Evolutionary conservation across 2,329 filamentous ascomycete genomes (phyloP).

Genomic region (Fusarium nodosum): DNA sequence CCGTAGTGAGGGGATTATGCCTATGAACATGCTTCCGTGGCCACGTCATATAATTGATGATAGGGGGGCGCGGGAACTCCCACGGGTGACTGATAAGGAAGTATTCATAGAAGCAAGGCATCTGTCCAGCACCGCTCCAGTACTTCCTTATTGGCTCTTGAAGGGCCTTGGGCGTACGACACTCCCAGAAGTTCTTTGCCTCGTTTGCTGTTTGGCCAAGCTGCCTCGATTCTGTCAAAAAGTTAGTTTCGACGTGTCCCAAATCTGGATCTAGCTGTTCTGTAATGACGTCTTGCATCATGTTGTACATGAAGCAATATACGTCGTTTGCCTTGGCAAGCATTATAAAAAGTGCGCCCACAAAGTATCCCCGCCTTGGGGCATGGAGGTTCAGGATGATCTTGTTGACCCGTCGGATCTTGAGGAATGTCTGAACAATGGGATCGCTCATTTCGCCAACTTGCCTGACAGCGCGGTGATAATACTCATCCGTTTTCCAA

Average conservation of each 20-base stretch:
- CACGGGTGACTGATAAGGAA: constrained; percentile 9
- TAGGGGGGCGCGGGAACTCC: not conserved
- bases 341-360: constrained; percentile 28
- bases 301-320: not conserved
- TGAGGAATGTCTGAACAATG: not conserved
- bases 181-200: constrained; percentile 38
- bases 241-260: constrained; percentile 9
- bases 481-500: not conserved
- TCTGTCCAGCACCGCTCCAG: not conserved
- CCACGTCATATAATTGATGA: constrained; percentile 1
- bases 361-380: constrained; percentile 25
- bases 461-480: not conserved
- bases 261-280: not conserved
- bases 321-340: constrained; percentile 27
- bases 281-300: not conserved
- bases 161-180: constrained; percentile 4
- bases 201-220: constrained; percentile 17
- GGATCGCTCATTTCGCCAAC: constrained; percentile 22
- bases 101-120: constrained; percentile 36
- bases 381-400: constrained; percentile 1
- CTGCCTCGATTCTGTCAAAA: constrained; percentile 16
- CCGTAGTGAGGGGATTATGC: too few species aligned
- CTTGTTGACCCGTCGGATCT: constrained; percentile 8
- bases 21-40: constrained; percentile 2
- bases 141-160: constrained; percentile 7